Percentiles rank a stretch among this genome's conserved stretches.
These are phyloP conservation scores for Talaromyces rugulosus DNA, from an alignment of 2,329 filamentous ascomycete species.

Conservation along the genomic window DNA sequence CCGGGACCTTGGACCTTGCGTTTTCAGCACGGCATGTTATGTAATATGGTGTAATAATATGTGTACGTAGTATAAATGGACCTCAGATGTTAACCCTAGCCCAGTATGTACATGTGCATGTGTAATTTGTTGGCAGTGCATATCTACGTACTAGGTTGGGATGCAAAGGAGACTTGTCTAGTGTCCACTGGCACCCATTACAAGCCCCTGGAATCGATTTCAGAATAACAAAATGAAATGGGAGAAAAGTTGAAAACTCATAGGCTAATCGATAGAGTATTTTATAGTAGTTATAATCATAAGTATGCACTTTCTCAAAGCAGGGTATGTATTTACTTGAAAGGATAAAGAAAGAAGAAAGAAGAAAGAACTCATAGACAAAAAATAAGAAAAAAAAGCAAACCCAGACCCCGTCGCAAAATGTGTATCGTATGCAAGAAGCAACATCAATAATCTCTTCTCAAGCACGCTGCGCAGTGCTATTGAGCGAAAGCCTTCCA, in stretches of 20 bases:
- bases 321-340: neutral
- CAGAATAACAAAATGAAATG: no score
- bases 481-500: slow-evolving; percentile 25
- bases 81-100: neutral
- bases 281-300: neutral
- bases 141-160: neutral
- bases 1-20: no score
- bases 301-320: neutral
- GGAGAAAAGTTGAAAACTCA: no score
- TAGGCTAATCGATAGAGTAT: neutral
- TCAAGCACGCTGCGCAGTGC: slow-evolving; percentile 15
- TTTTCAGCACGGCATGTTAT: neutral
- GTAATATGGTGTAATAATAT: neutral
- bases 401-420: neutral
- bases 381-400: neutral
- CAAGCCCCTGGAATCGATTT: neutral
- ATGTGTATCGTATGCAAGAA: neutral
- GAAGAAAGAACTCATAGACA: neutral
- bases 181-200: no score
- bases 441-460: neutral
- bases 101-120: neutral
- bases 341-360: neutral
- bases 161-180: no score
- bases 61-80: neutral
- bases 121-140: neutral